These are phyloP conservation scores for Westerdykella sp. DNA, from an alignment of 2,329 filamentous ascomycete genomes.

Conservation along the genomic window DNA sequence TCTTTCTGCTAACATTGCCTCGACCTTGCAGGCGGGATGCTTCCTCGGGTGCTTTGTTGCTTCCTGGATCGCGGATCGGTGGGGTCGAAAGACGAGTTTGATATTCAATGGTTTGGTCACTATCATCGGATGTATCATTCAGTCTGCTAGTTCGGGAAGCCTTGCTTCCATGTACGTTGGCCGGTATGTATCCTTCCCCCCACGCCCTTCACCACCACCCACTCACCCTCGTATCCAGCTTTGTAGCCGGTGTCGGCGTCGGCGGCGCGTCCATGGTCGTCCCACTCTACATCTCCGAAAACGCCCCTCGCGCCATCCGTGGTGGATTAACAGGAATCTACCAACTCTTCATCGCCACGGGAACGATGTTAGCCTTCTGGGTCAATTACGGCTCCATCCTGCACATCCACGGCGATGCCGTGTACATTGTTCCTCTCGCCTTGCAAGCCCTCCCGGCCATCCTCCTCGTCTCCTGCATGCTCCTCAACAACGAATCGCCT, in stretches of 20 bases:
- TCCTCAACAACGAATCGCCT: constrained; percentile 59
- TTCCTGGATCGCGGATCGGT: constrained; percentile 49
- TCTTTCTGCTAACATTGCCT: constrained; percentile 62
- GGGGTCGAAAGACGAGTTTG: constrained; percentile 52
- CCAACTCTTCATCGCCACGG: constrained; percentile 52
- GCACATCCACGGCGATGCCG: constrained; percentile 43
- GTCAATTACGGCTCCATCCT: constrained; percentile 50
- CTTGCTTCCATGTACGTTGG: constrained; percentile 61
- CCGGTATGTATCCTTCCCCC: constrained; percentile 38
- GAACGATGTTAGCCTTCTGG: constrained; percentile 50
- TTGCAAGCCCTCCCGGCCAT: constrained; percentile 60
- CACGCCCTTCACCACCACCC: neutral
- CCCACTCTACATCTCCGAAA: constrained; percentile 57
- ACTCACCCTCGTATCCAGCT: constrained; percentile 25
- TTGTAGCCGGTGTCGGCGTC: constrained; percentile 50
- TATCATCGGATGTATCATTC: constrained; percentile 57
- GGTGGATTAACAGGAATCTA: constrained; percentile 56
- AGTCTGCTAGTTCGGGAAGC: constrained; percentile 55
- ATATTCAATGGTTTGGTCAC: constrained; percentile 53
- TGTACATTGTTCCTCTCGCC: constrained; percentile 57
- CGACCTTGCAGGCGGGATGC: constrained; percentile 63
- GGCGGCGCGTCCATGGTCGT: constrained; percentile 52
- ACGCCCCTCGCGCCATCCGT: constrained; percentile 53
- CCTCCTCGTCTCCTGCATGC: constrained; percentile 55
- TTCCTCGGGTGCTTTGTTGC: constrained; percentile 59